phyloP scores from a whole-genome alignment of 108 stramenopile genomes.

The Cyclostephanos tholiformis region DNA sequence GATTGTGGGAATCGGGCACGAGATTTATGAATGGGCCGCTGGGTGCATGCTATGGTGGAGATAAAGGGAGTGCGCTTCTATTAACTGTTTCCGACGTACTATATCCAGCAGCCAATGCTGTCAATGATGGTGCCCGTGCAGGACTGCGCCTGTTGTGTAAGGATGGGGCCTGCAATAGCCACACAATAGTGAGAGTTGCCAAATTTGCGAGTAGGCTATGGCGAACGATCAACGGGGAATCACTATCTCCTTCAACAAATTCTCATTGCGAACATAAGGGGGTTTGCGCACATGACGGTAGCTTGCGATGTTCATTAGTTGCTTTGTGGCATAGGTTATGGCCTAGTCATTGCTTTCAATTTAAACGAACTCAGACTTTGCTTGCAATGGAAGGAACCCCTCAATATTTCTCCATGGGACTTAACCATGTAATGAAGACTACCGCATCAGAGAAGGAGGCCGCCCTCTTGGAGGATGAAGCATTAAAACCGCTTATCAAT shows the following conservation, averaged over 20 bases:
- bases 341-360: conserved; percentile 67
- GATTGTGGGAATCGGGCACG: conserved; percentile 60
- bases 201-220: conserved; percentile 79
- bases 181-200: conserved; percentile 70
- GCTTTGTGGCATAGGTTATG: conserved; percentile 88
- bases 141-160: conserved; percentile 70
- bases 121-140: conserved; percentile 85
- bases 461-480: conserved; percentile 59
- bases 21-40: conserved; percentile 78
- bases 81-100: conserved; percentile 59
- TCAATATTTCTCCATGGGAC: conserved; percentile 62
- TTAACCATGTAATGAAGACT: conserved; percentile 72
- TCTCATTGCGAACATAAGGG: conserved; percentile 14
- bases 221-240: conserved; percentile 87
- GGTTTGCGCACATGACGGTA: conserved; percentile 70
- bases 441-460: conserved; percentile 75
- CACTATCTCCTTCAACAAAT: not conserved
- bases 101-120: conserved; percentile 78
- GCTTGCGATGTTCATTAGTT: conserved; percentile 72
- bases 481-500: conserved; percentile 52
- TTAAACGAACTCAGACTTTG: conserved; percentile 64
- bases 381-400: conserved; percentile 59
- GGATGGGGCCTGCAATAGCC: conserved; percentile 39
- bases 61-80: conserved; percentile 74
- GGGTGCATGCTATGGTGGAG: conserved; percentile 78